Base-by-base conservation (phyloP, 345 rosid genomes). In the Rhodomyrtus tomentosa region DNA sequence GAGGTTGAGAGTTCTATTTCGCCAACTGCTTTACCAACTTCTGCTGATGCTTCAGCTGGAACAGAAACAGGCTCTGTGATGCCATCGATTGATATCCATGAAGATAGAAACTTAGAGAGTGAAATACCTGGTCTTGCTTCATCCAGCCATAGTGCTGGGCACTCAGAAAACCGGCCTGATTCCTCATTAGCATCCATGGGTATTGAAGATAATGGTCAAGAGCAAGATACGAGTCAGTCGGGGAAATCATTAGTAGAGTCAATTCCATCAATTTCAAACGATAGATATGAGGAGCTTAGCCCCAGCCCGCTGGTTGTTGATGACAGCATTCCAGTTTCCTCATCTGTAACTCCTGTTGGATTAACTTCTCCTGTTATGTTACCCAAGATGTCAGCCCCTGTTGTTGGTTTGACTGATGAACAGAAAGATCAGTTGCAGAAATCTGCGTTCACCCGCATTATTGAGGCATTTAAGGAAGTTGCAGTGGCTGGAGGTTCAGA, bases 321-420 rank as follows among this genome's bases (percentile, higher is more conserved):
- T 92, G 87, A 91, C 80, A 90, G 59, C 80, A 88, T 89, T 85
- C 72, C 92, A 85, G 87, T 92, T 73, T 90, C 93, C 84, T 95
- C 98, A 82, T 90, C 93, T 27, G 93, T 90, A 53, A 90, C 92
- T 80, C 91, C 97, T 85, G 84, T 87, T 84, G 89, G 90, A 87
- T 89, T 91, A 72, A 83, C 93, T 84, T 81, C 88, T 87, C 88
- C 86, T 58, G 83, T 92, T 90, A 84, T 89, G 82, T 92, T 95
- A 86, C 98, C 99, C 86, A 93, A 93, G 92, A 92, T 96, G 93
- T 91, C 93, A 42, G 99, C 98, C 84, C 97, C 98, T 88, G 95
- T 96, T 89, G 91, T 96, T 42, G 85, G 85, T 86, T 97, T 95
- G 86, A 86, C 91, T 53, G 98, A 93, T 88, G 97, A 89, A 82